Evolutionary conservation across 2,329 filamentous ascomycete genomes (phyloP), one percentile per base, ranked within the genome.

Genomic region (Chlorencoelia australis): DNA sequence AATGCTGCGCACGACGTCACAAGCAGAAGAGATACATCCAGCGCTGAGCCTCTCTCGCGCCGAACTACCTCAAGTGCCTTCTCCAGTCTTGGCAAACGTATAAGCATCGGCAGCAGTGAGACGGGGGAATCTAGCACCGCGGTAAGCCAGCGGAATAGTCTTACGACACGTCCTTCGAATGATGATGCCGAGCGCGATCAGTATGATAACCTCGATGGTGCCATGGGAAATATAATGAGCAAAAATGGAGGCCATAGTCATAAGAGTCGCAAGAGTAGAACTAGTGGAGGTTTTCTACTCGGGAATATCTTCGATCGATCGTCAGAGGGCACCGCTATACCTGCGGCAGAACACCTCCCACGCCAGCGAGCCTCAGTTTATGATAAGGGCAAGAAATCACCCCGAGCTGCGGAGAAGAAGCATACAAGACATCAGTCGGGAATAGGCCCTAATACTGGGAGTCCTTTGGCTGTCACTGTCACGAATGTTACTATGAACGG

Each of bases 71-170:
- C 42, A 20, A 50, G 45, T 32, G 45, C 44, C 3, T 47, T 44
- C 11, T 45, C 46, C 7, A 48, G 43, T 21, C 41, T 42, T 2
- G 42, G 31, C 5, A 39, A 42, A 50, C 54, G 44, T 52, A 57
- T 31, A 33, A 61, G 60, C 44, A 47, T 53, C 42, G 53, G 48
- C 9, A 63, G 61, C 48, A 59, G 64, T 47, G 65, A 68, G 29
- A 60, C 59, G 7, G 64, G 62, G 43, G 65, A 67, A 47, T 62
- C 67, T 36, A 70, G 63, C 43, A 52, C 51, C 10, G 45, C 54
- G n/a, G 56, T 50, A 3, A 60, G 58, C 40, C 44, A 52, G 19
- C 42, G 46, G 35, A 45, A 47, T 33, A 52, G 46, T 29, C 32
- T 43, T 18, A 40, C 37, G 16, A 41, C 38, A 10, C 39, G 29